Evolutionary conservation across 129 eudicot genomes (phyloP).

Genomic region (Glebionis coronaria): DNA sequence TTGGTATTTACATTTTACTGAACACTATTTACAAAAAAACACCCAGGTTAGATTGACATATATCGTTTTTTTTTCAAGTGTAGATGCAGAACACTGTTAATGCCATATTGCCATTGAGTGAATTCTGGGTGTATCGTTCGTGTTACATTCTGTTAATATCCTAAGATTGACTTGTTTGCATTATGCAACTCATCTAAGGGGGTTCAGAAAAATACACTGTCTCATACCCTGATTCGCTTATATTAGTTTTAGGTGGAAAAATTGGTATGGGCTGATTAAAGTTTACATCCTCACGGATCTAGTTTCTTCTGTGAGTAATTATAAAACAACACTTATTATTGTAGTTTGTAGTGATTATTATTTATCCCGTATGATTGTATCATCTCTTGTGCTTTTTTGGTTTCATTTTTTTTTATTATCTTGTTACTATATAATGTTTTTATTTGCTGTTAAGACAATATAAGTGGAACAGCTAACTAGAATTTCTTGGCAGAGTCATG

Average conservation of each 20-base stretch:
- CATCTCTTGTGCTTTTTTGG: not conserved
- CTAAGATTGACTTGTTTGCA: not conserved
- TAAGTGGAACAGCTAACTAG: conserved; percentile 15
- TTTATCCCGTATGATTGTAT: not conserved
- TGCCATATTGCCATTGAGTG: not conserved
- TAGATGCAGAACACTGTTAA: not conserved
- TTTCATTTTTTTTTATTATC: not conserved
- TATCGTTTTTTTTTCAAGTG: not conserved
- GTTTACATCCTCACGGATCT: not conserved
- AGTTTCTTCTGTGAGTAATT: not conserved
- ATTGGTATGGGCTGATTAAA: not conserved
- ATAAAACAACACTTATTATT: not conserved
- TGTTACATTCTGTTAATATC: not conserved
- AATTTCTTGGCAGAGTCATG: conserved; percentile 71
- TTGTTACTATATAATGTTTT: conserved; percentile 12
- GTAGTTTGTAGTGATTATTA: not conserved
- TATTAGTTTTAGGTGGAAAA: not conserved
- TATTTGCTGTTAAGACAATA: conserved; percentile 19
- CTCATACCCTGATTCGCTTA: not conserved
- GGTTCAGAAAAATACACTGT: not conserved
- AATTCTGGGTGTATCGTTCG: not conserved
- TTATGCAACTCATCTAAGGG: not conserved
- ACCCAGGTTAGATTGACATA: not conserved
- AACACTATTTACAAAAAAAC: conserved; percentile 10
- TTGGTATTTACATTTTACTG: not conserved